These are phyloP conservation scores for Acanthamoeba sp. DNA, from an alignment of 208 protist genomes.

Conservation along the genomic window DNA sequence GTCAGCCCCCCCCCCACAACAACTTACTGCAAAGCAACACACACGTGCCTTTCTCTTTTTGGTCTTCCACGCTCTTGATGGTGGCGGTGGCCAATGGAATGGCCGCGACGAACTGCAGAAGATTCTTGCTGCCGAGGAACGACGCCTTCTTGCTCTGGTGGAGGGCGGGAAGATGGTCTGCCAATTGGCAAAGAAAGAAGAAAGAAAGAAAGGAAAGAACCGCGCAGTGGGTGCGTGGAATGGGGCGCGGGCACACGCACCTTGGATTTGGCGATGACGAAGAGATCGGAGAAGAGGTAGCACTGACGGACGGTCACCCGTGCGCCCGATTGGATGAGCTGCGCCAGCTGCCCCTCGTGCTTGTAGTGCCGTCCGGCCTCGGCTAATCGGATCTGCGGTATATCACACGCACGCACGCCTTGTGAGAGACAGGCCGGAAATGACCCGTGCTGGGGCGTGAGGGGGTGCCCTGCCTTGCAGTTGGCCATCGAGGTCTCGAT, in stretches of 20 bases:
- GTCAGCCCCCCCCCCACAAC: background rate
- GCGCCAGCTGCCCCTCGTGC: slow-evolving; percentile 36
- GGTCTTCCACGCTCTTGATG: slow-evolving; percentile 27
- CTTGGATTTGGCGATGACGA: slow-evolving; percentile 40
- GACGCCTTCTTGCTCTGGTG: slow-evolving; percentile 45
- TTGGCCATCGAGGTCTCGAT: slow-evolving; percentile 54
- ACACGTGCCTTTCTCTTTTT: background rate
- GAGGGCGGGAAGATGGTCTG: background rate
- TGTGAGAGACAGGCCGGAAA: too few relatives aligned
- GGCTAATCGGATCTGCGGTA: slow-evolving; percentile 16
- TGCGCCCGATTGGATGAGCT: background rate
- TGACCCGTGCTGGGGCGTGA: too few relatives aligned
- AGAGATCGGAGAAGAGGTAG: slow-evolving; percentile 66
- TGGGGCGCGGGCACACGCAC: background rate
- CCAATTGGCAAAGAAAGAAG: too few relatives aligned
- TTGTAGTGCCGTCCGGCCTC: slow-evolving; percentile 35
- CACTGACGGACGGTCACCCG: slow-evolving; percentile 28
- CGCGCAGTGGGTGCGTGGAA: background rate
- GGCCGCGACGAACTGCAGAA: slow-evolving; percentile 23
- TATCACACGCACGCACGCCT: background rate
- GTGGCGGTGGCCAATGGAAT: background rate
- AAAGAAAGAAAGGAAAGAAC: background rate
- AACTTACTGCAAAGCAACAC: too few relatives aligned
- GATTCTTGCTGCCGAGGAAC: slow-evolving; percentile 31
- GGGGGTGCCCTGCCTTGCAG: slow-evolving; percentile 3